Conservation (phyloP, 1,284 basidiomycete species). For the Polyporus tsugae region DNA sequence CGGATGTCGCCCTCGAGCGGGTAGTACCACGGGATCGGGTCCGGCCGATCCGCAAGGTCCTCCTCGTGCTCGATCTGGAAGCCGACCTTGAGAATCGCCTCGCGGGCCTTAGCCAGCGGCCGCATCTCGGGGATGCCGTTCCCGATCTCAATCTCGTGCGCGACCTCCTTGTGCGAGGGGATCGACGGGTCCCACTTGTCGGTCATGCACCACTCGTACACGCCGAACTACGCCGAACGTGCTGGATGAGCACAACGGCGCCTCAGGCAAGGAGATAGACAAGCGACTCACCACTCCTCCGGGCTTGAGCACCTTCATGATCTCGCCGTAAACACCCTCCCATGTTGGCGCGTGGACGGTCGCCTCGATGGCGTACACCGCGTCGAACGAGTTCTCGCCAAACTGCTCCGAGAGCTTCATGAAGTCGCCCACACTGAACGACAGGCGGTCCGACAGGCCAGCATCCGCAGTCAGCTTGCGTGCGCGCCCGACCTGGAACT, state of each 20-base stretch:
- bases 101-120: constrained; percentile 73
- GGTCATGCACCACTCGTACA: constrained; percentile 99
- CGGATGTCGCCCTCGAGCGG: constrained; percentile 92
- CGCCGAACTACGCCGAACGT: constrained; percentile 77
- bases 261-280: not conserved
- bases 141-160: constrained; percentile 91
- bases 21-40: constrained; percentile 94
- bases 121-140: constrained; percentile 99
- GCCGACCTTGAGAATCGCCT: constrained; percentile 87
- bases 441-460: constrained; percentile 81
- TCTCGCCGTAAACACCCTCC: constrained; percentile 96
- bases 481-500: constrained; percentile 92
- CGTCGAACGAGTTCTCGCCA: constrained; percentile 94
- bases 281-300: constrained; percentile 86
- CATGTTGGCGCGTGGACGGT: constrained; percentile 96
- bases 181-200: constrained; percentile 91
- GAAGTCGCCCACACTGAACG: constrained; percentile 93
- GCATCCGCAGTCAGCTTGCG: constrained; percentile 85
- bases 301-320: constrained; percentile 95
- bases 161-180: constrained; percentile 91
- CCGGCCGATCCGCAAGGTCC: constrained; percentile 89
- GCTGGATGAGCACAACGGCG: not conserved
- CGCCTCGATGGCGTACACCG: constrained; percentile 98
- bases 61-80: constrained; percentile 94
- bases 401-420: constrained; percentile 96